Base-by-base conservation (phyloP, 805 yeast genomes). In the Schwanniomyces pseudopolymorphus region DNA sequence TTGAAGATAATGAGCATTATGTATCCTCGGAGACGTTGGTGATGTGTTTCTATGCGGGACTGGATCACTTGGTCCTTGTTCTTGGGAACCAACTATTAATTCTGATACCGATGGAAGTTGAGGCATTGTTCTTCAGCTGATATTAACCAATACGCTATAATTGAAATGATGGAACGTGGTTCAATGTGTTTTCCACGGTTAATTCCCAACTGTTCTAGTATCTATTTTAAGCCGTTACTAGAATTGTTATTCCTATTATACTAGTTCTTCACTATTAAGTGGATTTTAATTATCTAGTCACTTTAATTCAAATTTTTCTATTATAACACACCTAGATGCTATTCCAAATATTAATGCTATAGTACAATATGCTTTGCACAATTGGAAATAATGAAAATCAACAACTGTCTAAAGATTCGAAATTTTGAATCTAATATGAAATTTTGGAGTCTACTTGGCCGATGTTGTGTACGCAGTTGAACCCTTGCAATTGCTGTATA, bases 31-130 rank as follows among this genome's bases (percentile, higher is more conserved):
- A 3, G 39, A 36, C 20, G 39, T 9, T 3, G 39, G 39, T 6
- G 39, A 36, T 11, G 35, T 16, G 8, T 16, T 14, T 5, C 3
- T 11, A 19, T 31, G 35, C 4, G 11, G 3, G 11, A 7, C 11
- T 31, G 35, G 35, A 2, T 31, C 35, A 7, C 11, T 7, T 14
- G 11, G 19, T 1, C 19, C 35, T 16, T 31, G 19, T 31, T 31
- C 24, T 20, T 36, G 39, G 24, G 39, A 36, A 4, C 39, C 16
- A 4, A 36, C 45, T 14, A 48, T 48, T 31, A 48, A 33, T 40
- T 48, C 51, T 22, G 46, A 48, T 38, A 48, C 51, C 8, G 51
- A 44, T 14, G 51, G 51, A 13, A 48, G 41, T 27, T 44, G 51
- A 6, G 51, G 51, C 51, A 48, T 48, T 35, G n/a, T n/a, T n/a